These are phyloP conservation scores for Thielaviopsis musarum DNA, from an alignment of 2,329 filamentous ascomycete genomes.

Conservation along the genomic window DNA sequence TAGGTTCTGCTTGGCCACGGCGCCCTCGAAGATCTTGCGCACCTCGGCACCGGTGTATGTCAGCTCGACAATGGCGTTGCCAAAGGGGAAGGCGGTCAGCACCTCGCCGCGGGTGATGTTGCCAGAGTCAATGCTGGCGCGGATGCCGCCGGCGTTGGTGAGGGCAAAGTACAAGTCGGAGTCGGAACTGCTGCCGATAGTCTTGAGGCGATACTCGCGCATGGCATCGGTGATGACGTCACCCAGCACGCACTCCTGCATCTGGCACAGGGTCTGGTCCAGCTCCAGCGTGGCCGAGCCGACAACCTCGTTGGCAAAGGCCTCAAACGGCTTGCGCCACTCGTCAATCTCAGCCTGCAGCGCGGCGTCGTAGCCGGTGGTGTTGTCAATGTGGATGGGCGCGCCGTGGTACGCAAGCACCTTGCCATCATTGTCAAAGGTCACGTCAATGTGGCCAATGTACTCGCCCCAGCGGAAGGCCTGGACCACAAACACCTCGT, in stretches of 20 bases:
- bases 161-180: slow-evolving; percentile 35
- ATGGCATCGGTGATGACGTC: slow-evolving; percentile 42
- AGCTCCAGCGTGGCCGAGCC: slow-evolving; percentile 37
- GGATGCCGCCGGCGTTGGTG: slow-evolving; percentile 47
- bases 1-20: slow-evolving; percentile 36
- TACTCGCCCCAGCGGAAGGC: slow-evolving; percentile 55
- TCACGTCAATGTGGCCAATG: slow-evolving; percentile 49
- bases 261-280: slow-evolving; percentile 41
- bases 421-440: slow-evolving; percentile 42
- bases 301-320: slow-evolving; percentile 39
- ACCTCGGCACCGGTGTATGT: slow-evolving; percentile 34
- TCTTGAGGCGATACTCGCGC: slow-evolving; percentile 39
- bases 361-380: slow-evolving; percentile 36
- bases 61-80: slow-evolving; percentile 46
- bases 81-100: slow-evolving; percentile 48
- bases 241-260: slow-evolving; percentile 39
- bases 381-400: slow-evolving; percentile 47
- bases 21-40: slow-evolving; percentile 41
- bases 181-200: slow-evolving; percentile 23
- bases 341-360: slow-evolving; percentile 40
- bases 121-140: slow-evolving; percentile 44
- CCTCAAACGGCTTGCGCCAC: slow-evolving; percentile 45
- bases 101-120: slow-evolving; percentile 46
- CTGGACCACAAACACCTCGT: slow-evolving; percentile 53
- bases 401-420: slow-evolving; percentile 46